Evolutionary conservation across 768 basidiomycete genomes (phyloP), one percentile per base, ranked within the genome.

Genomic region (Thelephora ganbajun): DNA sequence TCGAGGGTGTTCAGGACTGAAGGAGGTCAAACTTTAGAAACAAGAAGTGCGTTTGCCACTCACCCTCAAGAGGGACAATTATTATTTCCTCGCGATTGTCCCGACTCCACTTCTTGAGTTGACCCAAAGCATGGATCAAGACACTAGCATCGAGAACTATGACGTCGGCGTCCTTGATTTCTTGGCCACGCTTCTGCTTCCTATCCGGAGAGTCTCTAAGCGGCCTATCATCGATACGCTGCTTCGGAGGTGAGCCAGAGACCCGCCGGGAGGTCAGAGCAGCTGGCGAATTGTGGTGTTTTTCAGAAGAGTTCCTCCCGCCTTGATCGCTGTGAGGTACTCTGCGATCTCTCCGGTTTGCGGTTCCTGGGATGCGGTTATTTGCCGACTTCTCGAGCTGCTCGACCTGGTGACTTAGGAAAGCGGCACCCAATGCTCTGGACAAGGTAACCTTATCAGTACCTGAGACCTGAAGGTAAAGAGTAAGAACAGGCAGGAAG

Each of bases 1-100:
- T 96, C 92, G 2, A 96, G 73, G 0, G 91, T 93, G 57, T 91
- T 93, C 22, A 96, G 72, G 7, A 84, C 91, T 94, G 60, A n/a
- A 26, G 44, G 37, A 22, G 42, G 20, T 54, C 52, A 56, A 56
- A 33, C 13, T 6, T 18, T 20, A 34, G 19, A 30, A 23, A 35
- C 33, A 26, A 5, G 30, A 18, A 26, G 49, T 14, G 39, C 14
- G 18, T 18, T 14, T 11, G 26, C 30, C 34, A 67, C 73, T 45
- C 52, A 91, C 91, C 89, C 76, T 96, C 91, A 22, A 92, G 76
- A 5, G 92, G 91, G 41, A 91, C 69, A 43, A 96, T 77, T 44
- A 96, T 57, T 30, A 90, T 64, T 62, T 92, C 89, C 51, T 81
- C 68, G 23, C 86, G 71, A 0, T 81, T 83, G 0, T 85, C 79